Percentiles rank a stretch among this genome's conserved stretches.
phyloP scores from a whole-genome alignment of 1,284 basidiomycete species.

The Heterobasidion irregulare region DNA sequence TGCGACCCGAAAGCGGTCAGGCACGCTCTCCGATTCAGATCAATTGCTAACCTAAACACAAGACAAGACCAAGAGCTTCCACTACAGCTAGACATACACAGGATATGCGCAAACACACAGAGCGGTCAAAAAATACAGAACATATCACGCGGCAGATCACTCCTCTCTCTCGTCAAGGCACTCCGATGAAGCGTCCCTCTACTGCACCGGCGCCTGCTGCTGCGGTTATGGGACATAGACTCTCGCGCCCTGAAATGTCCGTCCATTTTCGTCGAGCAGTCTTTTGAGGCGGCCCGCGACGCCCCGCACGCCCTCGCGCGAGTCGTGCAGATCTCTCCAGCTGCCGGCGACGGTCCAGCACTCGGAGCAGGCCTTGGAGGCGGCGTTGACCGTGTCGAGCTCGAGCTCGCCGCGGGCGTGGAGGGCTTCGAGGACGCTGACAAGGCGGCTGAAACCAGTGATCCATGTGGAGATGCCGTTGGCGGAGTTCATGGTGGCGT shows the following conservation, averaged over 20 bases:
- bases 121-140: too few species aligned
- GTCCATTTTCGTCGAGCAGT: slow-evolving; percentile 56
- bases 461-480: slow-evolving; percentile 53
- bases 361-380: slow-evolving; percentile 71
- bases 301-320: slow-evolving; percentile 47
- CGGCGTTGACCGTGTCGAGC: slow-evolving; percentile 60
- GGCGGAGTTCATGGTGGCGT: slow-evolving; percentile 55
- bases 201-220: too few species aligned
- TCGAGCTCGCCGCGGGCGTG: slow-evolving; percentile 58
- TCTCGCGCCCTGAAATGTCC: slow-evolving; percentile 54
- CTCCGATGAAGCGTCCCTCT: too few species aligned
- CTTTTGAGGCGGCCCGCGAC: slow-evolving; percentile 55
- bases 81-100: too few species aligned
- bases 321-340: slow-evolving; percentile 58
- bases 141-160: too few species aligned
- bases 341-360: slow-evolving; percentile 68
- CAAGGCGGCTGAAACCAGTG: slow-evolving; percentile 54
- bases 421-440: slow-evolving; percentile 62
- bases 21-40: too few species aligned
- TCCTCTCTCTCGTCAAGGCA: too few species aligned
- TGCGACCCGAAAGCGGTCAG: too few species aligned
- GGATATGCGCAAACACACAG: too few species aligned
- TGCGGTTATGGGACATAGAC: slow-evolving; percentile 46
- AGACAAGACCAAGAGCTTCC: too few species aligned
- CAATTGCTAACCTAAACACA: too few species aligned